Evolutionary conservation across 805 yeast species (phyloP), one percentile per base, ranked within the genome.

Genomic region (Candida morakotiae): DNA sequence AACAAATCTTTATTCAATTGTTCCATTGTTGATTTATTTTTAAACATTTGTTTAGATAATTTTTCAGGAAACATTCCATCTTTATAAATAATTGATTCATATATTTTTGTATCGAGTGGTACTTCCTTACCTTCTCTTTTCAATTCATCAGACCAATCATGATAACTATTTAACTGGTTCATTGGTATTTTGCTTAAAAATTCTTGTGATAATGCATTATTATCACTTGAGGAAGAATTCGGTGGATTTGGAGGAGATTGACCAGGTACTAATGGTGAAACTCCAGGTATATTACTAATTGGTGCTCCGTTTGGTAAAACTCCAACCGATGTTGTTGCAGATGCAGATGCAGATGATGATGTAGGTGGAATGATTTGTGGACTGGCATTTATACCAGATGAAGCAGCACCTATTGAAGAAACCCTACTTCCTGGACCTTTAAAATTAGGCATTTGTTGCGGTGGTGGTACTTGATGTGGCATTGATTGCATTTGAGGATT

Each of bases 111-210:
- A 41, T 80, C 81, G 2, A 61, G 40, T 0, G 78, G 70, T 2
- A 67, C 62, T 8, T 58, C 56, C 28, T 70, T 64, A 1, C 72
- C 73, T 31, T 68, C 70, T 2, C 53, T 50, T 17, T 48, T 48
- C 19, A 73, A 49, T 27, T 62, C 64, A 11, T 70, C 69, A 1
- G 86, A 77, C 89, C 88, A 83, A 41, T 69, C 69, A 25, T 66
- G 62, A 2, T 52, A 38, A 21, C 66, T 55, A 5, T 47, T 37
- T 19, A 67, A 39, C 6, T 51, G 45, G 22, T 48, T 51, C 39
- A 55, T 39, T 0, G 57, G 54, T 4, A 67, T 41, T 26, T 51
- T 47, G 17, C 40, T 46, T 33, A 55, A 41, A 2, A 52, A 21
- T n/a, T 50, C 57, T 3, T 34, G 37, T 23, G 35, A 22, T 17